Evolutionary conservation across 352 stramenopile genomes (phyloP).

Genomic region (Phytophthora macrochlamydospora): DNA sequence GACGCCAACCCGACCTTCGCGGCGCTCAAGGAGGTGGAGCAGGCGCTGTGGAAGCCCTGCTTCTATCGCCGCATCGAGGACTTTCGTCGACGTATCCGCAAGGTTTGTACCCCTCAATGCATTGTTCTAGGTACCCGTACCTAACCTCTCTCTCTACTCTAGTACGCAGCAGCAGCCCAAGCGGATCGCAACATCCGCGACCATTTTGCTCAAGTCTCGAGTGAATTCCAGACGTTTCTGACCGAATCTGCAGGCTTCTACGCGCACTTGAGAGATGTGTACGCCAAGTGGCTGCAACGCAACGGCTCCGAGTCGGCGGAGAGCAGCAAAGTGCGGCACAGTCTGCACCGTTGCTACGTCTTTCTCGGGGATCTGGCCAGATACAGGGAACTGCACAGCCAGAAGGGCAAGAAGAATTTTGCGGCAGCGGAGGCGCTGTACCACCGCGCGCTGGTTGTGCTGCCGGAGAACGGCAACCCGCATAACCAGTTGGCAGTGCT

Average conservation of each 20-base stretch:
- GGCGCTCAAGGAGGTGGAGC: slow-evolving; percentile 73
- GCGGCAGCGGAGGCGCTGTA: slow-evolving; percentile 70
- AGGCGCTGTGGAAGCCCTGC: slow-evolving; percentile 90
- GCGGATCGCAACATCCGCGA: slow-evolving; percentile 72
- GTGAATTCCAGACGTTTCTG: slow-evolving; percentile 80
- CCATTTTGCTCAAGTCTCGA: slow-evolving; percentile 77
- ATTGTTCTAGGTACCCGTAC: too few relatives aligned
- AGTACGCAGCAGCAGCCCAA: slow-evolving; percentile 71
- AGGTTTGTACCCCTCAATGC: slow-evolving; percentile 24
- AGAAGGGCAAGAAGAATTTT: slow-evolving; percentile 89
- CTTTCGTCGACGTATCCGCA: slow-evolving; percentile 87
- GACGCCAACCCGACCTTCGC: slow-evolving; percentile 59
- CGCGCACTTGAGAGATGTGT: slow-evolving; percentile 63
- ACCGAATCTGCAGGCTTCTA: slow-evolving; percentile 71
- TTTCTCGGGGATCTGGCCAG: slow-evolving; percentile 83
- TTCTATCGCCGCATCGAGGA: slow-evolving; percentile 93
- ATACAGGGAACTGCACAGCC: slow-evolving; percentile 84
- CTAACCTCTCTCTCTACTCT: not conserved
- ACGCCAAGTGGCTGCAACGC: slow-evolving; percentile 49
- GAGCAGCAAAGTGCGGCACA: slow-evolving; percentile 49
- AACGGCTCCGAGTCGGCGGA: slow-evolving; percentile 27
- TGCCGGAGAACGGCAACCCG: slow-evolving; percentile 83
- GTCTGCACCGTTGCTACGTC: slow-evolving; percentile 82
- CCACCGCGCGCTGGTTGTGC: slow-evolving; percentile 64
- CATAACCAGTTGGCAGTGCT: slow-evolving; percentile 88